Percentiles rank a stretch among this genome's conserved stretches.
Evolutionary conservation across 352 stramenopile species (phyloP).

Genomic region (Phytophthora capsici): DNA sequence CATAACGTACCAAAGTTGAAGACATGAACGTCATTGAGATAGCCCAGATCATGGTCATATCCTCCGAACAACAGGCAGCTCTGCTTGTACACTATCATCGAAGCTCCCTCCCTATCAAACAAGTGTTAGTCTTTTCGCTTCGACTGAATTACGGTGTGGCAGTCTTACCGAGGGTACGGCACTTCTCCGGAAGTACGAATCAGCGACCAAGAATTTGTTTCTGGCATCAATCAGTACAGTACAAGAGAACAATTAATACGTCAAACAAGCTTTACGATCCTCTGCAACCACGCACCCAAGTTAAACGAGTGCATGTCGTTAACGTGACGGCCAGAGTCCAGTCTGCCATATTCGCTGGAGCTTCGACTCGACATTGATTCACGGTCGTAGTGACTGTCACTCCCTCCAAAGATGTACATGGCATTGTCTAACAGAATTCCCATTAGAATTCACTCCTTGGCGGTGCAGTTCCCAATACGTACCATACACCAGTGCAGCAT

Average conservation of each 20-base stretch:
- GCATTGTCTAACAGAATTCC: conserved; percentile 26
- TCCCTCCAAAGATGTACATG: conserved; percentile 46
- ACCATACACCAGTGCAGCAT: conserved; percentile 92
- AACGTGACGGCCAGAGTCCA: conserved; percentile 79
- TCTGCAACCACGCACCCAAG: conserved; percentile 54
- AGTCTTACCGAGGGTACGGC: conserved; percentile 63
- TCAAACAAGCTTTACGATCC: neutral
- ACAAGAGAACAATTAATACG: conserved; percentile 3
- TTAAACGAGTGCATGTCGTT: conserved; percentile 98
- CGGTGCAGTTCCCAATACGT: neutral
- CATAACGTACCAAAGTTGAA: conserved; percentile 94
- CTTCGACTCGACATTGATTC: conserved; percentile 76
- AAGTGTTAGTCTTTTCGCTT: neutral
- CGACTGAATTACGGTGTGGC: neutral
- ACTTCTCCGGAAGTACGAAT: conserved; percentile 57
- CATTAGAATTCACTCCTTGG: neutral
- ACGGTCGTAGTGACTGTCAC: conserved; percentile 57
- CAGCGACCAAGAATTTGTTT: conserved; percentile 55
- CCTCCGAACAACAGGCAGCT: conserved; percentile 96
- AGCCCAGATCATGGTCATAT: conserved; percentile 94
- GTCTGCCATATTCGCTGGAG: conserved; percentile 93
- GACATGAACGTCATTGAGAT: conserved; percentile 96
- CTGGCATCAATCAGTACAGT: conserved; percentile 43
- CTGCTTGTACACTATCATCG: conserved; percentile 90
- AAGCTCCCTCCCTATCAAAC: conserved; percentile 79